Percentiles rank a stretch among this genome's conserved stretches.
These are phyloP conservation scores for Aegilops bicornis DNA, from an alignment of 176 grass and related monocot genomes.

Conservation along the genomic window DNA sequence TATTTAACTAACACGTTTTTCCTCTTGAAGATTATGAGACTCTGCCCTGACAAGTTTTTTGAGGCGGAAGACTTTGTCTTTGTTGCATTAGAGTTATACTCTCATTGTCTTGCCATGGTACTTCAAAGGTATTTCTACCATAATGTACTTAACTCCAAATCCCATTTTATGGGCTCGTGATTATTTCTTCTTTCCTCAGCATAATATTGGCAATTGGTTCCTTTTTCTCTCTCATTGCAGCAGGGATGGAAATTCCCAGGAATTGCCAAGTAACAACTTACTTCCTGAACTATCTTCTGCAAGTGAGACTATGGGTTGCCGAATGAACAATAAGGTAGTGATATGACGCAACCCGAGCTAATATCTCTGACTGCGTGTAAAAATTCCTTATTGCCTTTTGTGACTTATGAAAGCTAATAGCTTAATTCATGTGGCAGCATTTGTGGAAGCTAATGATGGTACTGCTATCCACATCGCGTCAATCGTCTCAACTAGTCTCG, in stretches of 20 bases:
- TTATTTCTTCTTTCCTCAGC: constrained; percentile 26
- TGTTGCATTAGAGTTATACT: constrained; percentile 63
- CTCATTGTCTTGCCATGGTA: constrained; percentile 51
- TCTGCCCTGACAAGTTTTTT: constrained; percentile 78
- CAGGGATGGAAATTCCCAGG: constrained; percentile 37
- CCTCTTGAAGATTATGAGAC: constrained; percentile 63
- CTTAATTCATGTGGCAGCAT: constrained; percentile 55
- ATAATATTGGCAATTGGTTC: not conserved
- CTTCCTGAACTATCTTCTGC: constrained; percentile 70
- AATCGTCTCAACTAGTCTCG: constrained; percentile 56
- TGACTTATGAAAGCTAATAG: constrained; percentile 25
- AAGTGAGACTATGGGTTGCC: constrained; percentile 55
- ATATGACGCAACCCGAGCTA: constrained; percentile 4
- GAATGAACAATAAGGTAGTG: constrained; percentile 71
- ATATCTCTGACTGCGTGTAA: constrained; percentile 11
- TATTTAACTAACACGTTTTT: constrained; percentile 26
- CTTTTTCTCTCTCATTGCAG: constrained; percentile 33
- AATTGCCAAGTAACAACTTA: constrained; percentile 45
- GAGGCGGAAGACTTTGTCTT: constrained; percentile 65
- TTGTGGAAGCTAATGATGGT: constrained; percentile 70
- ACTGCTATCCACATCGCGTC: constrained; percentile 59
- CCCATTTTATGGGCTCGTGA: not conserved
- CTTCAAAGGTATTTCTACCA: constrained; percentile 60
- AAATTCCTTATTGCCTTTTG: constrained; percentile 14
- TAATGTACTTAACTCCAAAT: constrained; percentile 4